A percentile compares a stretch with the other conserved stretches of the same genome.
Evolutionary conservation across 2,329 filamentous ascomycete genomes (phyloP).

Genomic region (Phyllosticta citriasiana): DNA sequence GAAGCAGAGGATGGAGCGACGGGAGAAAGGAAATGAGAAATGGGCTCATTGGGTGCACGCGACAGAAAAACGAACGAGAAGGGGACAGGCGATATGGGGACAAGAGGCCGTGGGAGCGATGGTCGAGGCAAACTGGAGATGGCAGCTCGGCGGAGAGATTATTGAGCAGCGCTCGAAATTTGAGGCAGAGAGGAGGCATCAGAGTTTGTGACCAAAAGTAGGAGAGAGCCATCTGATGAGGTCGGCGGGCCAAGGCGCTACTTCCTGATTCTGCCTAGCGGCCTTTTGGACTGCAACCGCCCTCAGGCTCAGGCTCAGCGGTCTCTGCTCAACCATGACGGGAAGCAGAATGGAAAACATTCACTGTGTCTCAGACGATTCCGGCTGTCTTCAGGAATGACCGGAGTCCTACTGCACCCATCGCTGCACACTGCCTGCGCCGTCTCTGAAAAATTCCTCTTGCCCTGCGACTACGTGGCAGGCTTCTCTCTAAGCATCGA

Average conservation of each 20-base stretch:
- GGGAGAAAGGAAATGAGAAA: not conserved
- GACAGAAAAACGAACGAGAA: not conserved
- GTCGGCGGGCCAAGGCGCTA: not conserved
- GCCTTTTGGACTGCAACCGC: not conserved
- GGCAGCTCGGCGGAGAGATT: too few species aligned
- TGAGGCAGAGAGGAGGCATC: not conserved
- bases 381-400: not conserved
- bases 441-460: not conserved
- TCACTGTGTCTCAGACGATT: not conserved
- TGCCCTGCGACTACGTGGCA: not conserved
- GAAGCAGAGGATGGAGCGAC: not conserved
- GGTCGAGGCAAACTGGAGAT: too few species aligned
- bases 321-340: not conserved
- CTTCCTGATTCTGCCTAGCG: not conserved
- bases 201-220: not conserved
- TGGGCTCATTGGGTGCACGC: not conserved
- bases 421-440: not conserved
- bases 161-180: not conserved
- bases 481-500: not conserved
- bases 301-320: not conserved
- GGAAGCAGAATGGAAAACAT: not conserved
- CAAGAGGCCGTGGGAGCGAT: not conserved
- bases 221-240: not conserved
- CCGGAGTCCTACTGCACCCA: not conserved
- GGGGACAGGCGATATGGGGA: not conserved